phyloP scores from a whole-genome alignment of 768 basidiomycete genomes.

The Termitomyces sp. region DNA sequence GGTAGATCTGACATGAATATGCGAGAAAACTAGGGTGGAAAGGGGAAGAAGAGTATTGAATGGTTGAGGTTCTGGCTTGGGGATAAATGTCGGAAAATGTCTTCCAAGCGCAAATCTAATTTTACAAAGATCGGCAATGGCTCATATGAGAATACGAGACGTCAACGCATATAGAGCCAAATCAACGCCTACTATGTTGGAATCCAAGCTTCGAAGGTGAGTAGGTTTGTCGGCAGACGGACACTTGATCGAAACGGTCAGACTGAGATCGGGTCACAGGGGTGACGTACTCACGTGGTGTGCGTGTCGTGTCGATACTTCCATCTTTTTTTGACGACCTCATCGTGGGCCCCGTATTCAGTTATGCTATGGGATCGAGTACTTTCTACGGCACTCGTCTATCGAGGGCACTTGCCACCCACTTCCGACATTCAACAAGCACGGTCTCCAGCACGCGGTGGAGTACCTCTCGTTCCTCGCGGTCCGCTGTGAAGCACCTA shows the following conservation, averaged over 20 bases:
- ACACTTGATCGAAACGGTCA: too few species aligned
- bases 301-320: not conserved
- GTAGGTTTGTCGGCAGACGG: not conserved
- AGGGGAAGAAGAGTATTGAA: not conserved
- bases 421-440: not conserved
- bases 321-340: not conserved
- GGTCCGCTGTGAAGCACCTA: constrained; percentile 9
- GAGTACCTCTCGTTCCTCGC: not conserved
- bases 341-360: not conserved
- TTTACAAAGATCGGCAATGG: too few species aligned
- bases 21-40: not conserved
- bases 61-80: not conserved
- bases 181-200: not conserved
- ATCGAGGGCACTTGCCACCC: not conserved
- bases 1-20: constrained; percentile 5
- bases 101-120: too few species aligned
- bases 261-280: not conserved
- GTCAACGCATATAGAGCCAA: not conserved
- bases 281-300: not conserved
- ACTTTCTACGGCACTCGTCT: not conserved
- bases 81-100: not conserved
- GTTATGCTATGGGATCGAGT: not conserved
- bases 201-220: not conserved
- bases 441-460: not conserved
- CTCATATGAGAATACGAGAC: constrained; percentile 9